phyloP scores from a whole-genome alignment of 345 rosid genomes.

The Salix dunnii region DNA sequence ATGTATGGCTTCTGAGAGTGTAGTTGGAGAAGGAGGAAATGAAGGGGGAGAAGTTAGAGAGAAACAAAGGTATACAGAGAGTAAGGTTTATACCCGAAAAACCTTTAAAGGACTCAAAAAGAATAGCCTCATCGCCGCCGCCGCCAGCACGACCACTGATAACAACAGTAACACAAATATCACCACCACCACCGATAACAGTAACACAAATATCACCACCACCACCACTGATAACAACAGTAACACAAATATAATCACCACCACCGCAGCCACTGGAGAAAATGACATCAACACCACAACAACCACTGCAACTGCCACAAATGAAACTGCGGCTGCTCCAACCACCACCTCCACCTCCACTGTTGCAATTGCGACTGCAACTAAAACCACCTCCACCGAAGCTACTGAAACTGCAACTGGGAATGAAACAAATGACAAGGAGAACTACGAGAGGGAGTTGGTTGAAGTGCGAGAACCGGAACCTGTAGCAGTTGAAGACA shows the following conservation, averaged over 20 bases:
- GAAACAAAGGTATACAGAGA: constrained; percentile 55
- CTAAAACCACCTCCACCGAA: neutral
- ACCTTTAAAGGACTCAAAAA: constrained; percentile 51
- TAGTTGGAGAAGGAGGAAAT: constrained; percentile 53
- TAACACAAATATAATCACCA: neutral
- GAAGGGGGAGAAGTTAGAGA: constrained; percentile 49
- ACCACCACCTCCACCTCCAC: neutral
- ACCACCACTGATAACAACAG: neutral
- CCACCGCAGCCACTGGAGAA: neutral
- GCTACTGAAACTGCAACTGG: neutral
- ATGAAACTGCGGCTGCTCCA: neutral
- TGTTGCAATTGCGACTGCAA: neutral
- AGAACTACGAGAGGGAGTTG: constrained; percentile 19
- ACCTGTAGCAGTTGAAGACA: constrained; percentile 32
- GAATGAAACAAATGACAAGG: neutral
- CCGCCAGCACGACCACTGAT: neutral
- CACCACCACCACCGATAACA: neutral
- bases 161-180: too few relatives aligned
- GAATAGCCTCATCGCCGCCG: constrained; percentile 14
- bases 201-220: neutral
- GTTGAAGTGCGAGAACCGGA: constrained; percentile 33
- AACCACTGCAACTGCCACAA: neutral
- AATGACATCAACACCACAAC: neutral
- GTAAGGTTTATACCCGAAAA: constrained; percentile 79
- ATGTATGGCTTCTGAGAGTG: constrained; percentile 95